phyloP scores from a whole-genome alignment of 495 filamentous ascomycete genomes.

The Aspergillus heteromorphus region DNA sequence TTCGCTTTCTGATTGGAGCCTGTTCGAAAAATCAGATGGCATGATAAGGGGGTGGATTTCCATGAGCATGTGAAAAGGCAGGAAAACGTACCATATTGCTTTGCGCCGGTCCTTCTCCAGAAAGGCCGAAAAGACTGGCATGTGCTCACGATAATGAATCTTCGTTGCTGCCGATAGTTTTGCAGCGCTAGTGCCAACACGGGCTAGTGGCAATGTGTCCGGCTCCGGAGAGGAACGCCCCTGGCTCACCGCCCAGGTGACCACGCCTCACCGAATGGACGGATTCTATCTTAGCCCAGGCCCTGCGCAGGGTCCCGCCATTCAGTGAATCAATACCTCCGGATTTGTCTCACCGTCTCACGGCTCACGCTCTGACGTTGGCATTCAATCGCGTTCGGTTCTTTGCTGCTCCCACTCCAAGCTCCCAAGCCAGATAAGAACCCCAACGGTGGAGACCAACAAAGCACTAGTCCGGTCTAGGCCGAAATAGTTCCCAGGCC shows the following conservation, averaged over 20 bases:
- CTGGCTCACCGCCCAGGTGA: conserved; percentile 14
- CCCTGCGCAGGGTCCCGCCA: no score
- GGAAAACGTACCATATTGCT: not conserved
- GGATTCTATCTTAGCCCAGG: not conserved
- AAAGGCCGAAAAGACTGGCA: not conserved
- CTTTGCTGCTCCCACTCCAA: not conserved
- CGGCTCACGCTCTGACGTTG: no score
- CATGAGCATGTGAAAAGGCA: not conserved
- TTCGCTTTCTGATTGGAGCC: conserved; percentile 27
- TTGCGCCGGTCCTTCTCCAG: not conserved
- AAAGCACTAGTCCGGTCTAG: not conserved
- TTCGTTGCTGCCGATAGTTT: not conserved
- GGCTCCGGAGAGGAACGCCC: not conserved
- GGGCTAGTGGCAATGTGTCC: not conserved
- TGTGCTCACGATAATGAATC: not conserved
- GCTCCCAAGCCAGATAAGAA: not conserved
- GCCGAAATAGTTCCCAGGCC: not conserved
- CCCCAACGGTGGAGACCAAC: not conserved
- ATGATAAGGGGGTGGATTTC: not conserved
- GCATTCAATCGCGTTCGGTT: not conserved
- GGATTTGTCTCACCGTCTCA: not conserved
- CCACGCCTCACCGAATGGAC: not conserved
- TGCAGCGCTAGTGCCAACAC: not conserved
- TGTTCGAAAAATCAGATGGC: conserved; percentile 10
- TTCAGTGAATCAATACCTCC: no score